Evolutionary conservation across 169 alveolate species (phyloP), one percentile per base, ranked within the genome.

Genomic region (Babesia ovis): DNA sequence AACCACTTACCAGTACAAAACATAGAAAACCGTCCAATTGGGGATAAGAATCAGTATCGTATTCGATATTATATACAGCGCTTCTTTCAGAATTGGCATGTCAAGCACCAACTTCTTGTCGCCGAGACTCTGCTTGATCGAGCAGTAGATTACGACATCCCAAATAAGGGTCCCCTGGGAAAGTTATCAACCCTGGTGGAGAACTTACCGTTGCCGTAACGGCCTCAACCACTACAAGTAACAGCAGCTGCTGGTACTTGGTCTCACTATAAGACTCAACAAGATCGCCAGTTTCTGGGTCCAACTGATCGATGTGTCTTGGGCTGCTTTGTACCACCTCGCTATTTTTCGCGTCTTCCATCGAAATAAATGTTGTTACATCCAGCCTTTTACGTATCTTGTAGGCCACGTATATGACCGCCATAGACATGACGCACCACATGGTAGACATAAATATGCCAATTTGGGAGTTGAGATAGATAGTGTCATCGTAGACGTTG

Each of bases 11-110:
- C 87, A 79, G 83, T 79, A 79, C 66, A 79, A 79, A 23, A 79
- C 83, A 46, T 64, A 70, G 51, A 70, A 79, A 23, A 79, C 74
- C 5, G 87, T 69, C 82, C 87, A 79, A 70, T 79, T 79, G 37
- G 87, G 87, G 3, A 79, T 68, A 9, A 79, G 22, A 9, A 79
- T 68, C 35, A 79, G 54, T 23, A 79, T 68, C 16, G 77, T 66
- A 77, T 71, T 71, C 23, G 87, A 53, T 18, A 61, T 14, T 14
- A 79, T 32, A 55, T 79, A 64, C 56, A 79, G 43, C 25, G 68
- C 42, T 59, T 79, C 87, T 35, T 69, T 69, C 48, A 79, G 53
- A 0, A 69, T 27, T 9, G 82, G 82, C 75, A 79, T 58, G 53
- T 79, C 64, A n/a, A 79, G 42, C 29, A 68, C 74, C 20, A 55